Conservation (phyloP, 2,329 filamentous ascomycete genomes). For the Aureobasidium sp. region DNA sequence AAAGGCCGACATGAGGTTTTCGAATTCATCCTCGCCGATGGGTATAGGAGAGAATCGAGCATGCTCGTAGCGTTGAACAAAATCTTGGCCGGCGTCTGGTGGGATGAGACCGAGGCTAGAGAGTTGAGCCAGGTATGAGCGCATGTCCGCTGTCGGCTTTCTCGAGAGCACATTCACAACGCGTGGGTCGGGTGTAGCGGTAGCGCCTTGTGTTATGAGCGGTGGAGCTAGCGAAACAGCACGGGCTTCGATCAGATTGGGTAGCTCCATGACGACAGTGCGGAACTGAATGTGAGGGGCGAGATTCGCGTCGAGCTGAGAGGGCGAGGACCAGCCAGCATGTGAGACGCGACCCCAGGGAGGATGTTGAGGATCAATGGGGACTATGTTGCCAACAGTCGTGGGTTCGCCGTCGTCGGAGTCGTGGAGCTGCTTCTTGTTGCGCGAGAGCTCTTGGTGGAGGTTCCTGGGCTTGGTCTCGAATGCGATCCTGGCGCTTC, state of each 20-base stretch:
- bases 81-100: conserved; percentile 46
- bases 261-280: conserved; percentile 74
- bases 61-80: conserved; percentile 71
- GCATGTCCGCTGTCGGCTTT: conserved; percentile 62
- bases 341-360: conserved; percentile 83
- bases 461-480: conserved; percentile 63
- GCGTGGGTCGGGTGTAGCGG: conserved; percentile 52
- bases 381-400: conserved; percentile 20
- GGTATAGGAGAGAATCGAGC: conserved; percentile 72
- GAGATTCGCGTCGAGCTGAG: conserved; percentile 50
- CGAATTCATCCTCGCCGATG: conserved; percentile 64
- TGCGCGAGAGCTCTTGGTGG: conserved; percentile 30
- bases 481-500: conserved; percentile 76
- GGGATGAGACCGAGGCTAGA: conserved; percentile 58
- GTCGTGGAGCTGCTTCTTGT: not conserved
- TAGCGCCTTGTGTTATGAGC: conserved; percentile 24
- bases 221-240: conserved; percentile 76
- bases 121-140: conserved; percentile 71
- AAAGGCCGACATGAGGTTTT: conserved; percentile 75
- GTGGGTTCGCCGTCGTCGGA: conserved; percentile 20
- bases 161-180: conserved; percentile 67
- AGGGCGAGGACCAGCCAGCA: conserved; percentile 79
- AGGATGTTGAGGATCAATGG: conserved; percentile 31
- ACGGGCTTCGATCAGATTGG: conserved; percentile 85
- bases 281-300: conserved; percentile 76